Evolutionary conservation across 768 basidiomycete species (phyloP).

Genomic region (Suillus luteus): DNA sequence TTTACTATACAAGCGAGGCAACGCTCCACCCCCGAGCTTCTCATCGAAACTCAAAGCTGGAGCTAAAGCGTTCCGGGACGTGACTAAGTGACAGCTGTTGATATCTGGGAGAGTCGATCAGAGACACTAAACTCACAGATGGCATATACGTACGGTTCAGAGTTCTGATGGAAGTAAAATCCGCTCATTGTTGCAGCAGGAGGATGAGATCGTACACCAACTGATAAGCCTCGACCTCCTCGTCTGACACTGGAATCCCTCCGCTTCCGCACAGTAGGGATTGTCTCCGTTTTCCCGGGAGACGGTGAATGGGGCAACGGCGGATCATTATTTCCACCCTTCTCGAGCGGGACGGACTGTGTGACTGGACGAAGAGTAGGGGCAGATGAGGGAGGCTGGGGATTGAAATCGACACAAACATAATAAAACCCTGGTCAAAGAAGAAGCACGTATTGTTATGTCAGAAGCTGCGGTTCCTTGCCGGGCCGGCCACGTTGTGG

Average conservation of each 20-base stretch:
- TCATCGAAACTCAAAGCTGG: conserved; percentile 87
- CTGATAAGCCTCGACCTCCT: conserved; percentile 47
- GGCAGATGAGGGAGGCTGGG: conserved; percentile 45
- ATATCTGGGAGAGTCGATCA: conserved; percentile 54
- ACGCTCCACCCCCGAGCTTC: conserved; percentile 20
- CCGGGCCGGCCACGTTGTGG: conserved; percentile 7
- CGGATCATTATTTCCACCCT: conserved; percentile 30
- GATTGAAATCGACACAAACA: conserved; percentile 91
- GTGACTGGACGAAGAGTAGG: conserved; percentile 35
- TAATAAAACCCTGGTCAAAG: conserved; percentile 80
- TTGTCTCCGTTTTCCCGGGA: conserved; percentile 39
- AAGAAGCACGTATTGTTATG: conserved; percentile 14
- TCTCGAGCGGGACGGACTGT: conserved; percentile 37
- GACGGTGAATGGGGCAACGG: conserved; percentile 33
- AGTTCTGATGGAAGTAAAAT: conserved; percentile 93
- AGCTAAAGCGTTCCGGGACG: conserved; percentile 69
- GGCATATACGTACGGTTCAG: conserved; percentile 74
- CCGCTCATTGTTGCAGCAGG: conserved; percentile 79
- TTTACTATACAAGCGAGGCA: conserved; percentile 9
- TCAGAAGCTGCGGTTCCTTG: conserved; percentile 17
- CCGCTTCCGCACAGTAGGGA: conserved; percentile 37
- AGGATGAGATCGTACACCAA: conserved; percentile 47
- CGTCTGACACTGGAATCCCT: conserved; percentile 51
- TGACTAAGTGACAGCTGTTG: conserved; percentile 86
- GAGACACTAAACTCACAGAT: conserved; percentile 8